Evolutionary conservation across 208 protist species (phyloP), one percentile per base, ranked within the genome.

Genomic region (Trypanosoma cruzi): DNA sequence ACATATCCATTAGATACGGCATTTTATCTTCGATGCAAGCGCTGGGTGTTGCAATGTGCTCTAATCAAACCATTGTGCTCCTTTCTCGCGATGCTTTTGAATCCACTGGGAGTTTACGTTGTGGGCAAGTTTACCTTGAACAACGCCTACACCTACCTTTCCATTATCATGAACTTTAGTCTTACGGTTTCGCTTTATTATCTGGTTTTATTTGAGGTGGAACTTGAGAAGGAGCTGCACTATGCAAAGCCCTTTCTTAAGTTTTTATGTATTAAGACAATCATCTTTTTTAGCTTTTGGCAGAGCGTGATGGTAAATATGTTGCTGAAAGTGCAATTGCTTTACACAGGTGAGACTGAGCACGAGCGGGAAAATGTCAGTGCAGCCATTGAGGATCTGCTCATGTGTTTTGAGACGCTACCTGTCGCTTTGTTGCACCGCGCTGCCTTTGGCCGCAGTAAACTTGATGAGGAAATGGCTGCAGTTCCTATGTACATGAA

Each of bases 241-340:
- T 91, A 92, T 66, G 88, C 82, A 63, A 84, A 87, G 57, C 90
- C 91, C 4, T 88, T 93, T 64, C 66, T 90, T 44, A 96, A 96
- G 76, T 96, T 96, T 65, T 49, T 96, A 13, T 94, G 89, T 64
- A 79, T 96, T 68, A 96, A 96, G 78, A 85, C 82, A 13, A 90
- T 96, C 66, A 96, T 96, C 48, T 93, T 96, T 70, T 94, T 94
- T 71, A 88, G 86, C 44, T 96, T 92, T 62, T 96, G 91, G 89
- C 91, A 96, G 64, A 89, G 85, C 44, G 80, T 92, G 34, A 48
- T 73, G 26, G 77, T 96, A 8, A 89, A 70, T 63, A 42, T 93
- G 4, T 75, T 86, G n/a, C 59, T 75, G 34, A 69, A 56, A 34
- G 60, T 77, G 0, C 73, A 77, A 20, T 28, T 90, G 20, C 68